phyloP scores from a whole-genome alignment of 805 yeast species.

The Candida qinlingensis region DNA sequence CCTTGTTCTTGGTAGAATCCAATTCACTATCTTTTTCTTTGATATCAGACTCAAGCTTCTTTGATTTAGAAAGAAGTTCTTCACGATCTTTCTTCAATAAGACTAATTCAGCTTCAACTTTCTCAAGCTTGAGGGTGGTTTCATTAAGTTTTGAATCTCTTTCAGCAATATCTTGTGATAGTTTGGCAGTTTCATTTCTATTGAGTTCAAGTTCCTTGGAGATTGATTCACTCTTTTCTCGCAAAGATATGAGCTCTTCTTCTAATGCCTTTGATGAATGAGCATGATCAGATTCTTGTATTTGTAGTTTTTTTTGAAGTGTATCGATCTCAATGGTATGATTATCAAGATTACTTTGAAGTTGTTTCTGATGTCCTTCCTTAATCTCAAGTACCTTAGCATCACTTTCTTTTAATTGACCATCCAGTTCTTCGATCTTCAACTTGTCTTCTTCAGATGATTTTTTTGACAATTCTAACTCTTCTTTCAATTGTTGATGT shows the following conservation, averaged over 20 bases:
- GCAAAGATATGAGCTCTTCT: not conserved
- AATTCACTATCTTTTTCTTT: not conserved
- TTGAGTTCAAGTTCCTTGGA: not conserved
- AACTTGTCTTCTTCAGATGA: constrained; percentile 5
- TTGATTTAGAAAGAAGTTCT: not conserved
- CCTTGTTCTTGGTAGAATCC: not conserved
- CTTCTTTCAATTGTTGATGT: constrained; percentile 3
- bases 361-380: constrained; percentile 10
- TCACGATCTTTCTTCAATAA: not conserved
- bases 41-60: not conserved
- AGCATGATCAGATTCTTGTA: not conserved
- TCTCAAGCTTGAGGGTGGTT: not conserved
- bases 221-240: not conserved
- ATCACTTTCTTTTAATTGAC: constrained; percentile 6
- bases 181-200: not conserved
- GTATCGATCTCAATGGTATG: not conserved
- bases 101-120: not conserved
- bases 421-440: constrained; percentile 10
- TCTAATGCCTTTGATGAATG: not conserved
- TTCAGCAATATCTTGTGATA: not conserved
- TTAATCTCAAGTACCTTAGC: constrained; percentile 1
- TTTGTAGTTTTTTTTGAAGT: not conserved
- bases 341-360: not conserved
- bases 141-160: not conserved
- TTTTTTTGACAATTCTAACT: constrained; percentile 10